Evolutionary conservation across 768 basidiomycete species (phyloP).

Genomic region (Russula brevipes): DNA sequence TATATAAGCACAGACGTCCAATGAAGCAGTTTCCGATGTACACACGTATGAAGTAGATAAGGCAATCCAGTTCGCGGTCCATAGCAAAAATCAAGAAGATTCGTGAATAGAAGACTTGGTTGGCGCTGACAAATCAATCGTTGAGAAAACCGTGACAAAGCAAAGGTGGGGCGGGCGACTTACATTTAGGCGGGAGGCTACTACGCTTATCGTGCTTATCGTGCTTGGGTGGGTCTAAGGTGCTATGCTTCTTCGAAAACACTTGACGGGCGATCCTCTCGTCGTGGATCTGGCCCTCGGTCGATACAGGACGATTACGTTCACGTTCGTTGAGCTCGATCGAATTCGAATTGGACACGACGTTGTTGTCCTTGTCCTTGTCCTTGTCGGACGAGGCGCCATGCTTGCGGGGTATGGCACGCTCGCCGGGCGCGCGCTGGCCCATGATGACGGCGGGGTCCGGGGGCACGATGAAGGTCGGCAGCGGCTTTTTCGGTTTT

Average conservation of each 20-base stretch:
- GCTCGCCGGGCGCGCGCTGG: slow-evolving; percentile 19
- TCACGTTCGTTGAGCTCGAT: slow-evolving; percentile 16
- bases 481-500: slow-evolving; percentile 13
- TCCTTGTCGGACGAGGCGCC: slow-evolving; percentile 5
- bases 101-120: neutral
- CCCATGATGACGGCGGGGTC: slow-evolving; percentile 24
- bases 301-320: neutral
- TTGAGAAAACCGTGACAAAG: neutral
- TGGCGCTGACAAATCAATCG: slow-evolving; percentile 8
- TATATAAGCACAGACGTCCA: neutral
- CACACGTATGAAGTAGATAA: neutral
- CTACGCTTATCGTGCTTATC: slow-evolving; percentile 11
- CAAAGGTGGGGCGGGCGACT: neutral
- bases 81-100: neutral
- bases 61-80: neutral
- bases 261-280: slow-evolving; percentile 18
- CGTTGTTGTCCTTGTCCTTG: neutral
- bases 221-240: slow-evolving; percentile 13
- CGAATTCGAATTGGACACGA: neutral
- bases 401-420: slow-evolving; percentile 14
- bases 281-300: neutral
- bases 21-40: neutral
- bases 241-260: slow-evolving; percentile 19
- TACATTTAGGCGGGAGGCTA: neutral
- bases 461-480: slow-evolving; percentile 24